A percentile compares a stretch with the other conserved stretches of the same genome.
Conservation (phyloP, 179 eudicot genomes). For the Pouteria campechiana region DNA sequence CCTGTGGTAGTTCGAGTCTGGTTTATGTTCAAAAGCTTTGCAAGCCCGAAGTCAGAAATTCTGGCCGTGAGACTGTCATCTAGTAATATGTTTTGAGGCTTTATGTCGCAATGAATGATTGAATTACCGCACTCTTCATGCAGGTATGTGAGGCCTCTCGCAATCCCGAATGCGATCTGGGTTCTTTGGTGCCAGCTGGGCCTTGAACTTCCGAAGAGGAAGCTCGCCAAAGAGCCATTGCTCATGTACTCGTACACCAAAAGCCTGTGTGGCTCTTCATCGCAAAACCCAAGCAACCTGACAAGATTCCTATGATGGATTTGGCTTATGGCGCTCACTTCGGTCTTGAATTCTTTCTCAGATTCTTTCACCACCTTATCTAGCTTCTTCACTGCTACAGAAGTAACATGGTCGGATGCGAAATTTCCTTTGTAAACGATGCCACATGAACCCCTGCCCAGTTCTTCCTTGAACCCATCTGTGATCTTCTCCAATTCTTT, state of each 20-base stretch:
- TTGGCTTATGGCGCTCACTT: slow-evolving; percentile 3
- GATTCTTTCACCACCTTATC: slow-evolving; percentile 5
- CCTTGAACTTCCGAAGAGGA: not conserved
- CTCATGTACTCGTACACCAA: slow-evolving; percentile 14
- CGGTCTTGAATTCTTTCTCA: slow-evolving; percentile 13
- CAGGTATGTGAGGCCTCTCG: slow-evolving; percentile 8
- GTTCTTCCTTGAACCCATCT: slow-evolving; percentile 12
- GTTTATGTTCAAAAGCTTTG: slow-evolving; percentile 10
- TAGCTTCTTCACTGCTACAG: slow-evolving; percentile 18
- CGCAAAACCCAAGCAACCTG: slow-evolving; percentile 11
- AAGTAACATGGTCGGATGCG: not conserved
- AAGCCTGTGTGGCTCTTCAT: slow-evolving; percentile 8
- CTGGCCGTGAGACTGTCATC: slow-evolving; percentile 6
- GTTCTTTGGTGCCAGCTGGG: slow-evolving; percentile 5
- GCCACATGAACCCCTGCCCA: slow-evolving; percentile 17
- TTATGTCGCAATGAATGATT: slow-evolving; percentile 19
- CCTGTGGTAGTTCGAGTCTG: slow-evolving; percentile 8
- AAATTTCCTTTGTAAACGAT: slow-evolving; percentile 13
- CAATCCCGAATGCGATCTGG: slow-evolving; percentile 4
- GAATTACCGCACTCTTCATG: slow-evolving; percentile 14
- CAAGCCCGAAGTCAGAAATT: slow-evolving; percentile 15
- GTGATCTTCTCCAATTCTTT: slow-evolving; percentile 9
- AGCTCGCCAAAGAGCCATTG: slow-evolving; percentile 9
- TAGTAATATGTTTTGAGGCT: slow-evolving; percentile 17
- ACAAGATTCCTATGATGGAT: slow-evolving; percentile 15